Conservation (phyloP, 2,329 filamentous ascomycete genomes). For the Xylaria sp. region DNA sequence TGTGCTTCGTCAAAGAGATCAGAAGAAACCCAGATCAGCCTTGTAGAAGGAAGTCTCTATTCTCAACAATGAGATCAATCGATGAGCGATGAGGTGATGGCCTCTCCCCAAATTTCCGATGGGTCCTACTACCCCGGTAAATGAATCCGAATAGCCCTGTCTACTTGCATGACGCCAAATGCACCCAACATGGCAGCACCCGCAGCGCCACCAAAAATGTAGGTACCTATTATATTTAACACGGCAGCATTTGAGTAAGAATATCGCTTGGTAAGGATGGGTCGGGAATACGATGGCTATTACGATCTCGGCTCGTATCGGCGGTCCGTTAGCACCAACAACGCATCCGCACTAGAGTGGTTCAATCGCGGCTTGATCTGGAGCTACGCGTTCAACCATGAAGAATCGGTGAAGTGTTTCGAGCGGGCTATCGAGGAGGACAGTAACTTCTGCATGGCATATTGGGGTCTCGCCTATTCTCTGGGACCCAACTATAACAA, state of each 20-base stretch:
- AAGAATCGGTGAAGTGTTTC: slow-evolving; percentile 71
- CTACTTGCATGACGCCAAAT: slow-evolving; percentile 14
- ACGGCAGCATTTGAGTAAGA: background rate
- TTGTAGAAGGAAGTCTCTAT: no score
- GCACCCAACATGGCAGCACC: background rate
- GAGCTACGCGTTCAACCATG: slow-evolving; percentile 78
- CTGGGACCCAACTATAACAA: slow-evolving; percentile 80
- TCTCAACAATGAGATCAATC: no score
- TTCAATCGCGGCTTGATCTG: slow-evolving; percentile 75
- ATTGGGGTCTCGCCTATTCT: slow-evolving; percentile 74
- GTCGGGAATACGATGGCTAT: slow-evolving; percentile 46
- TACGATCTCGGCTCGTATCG: slow-evolving; percentile 67
- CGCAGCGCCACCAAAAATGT: background rate
- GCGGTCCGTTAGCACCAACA: slow-evolving; percentile 60
- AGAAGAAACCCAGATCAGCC: no score
- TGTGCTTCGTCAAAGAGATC: no score
- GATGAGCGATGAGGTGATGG: no score
- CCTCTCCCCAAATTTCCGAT: no score
- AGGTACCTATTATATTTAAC: background rate
- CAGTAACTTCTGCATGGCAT: slow-evolving; percentile 62
- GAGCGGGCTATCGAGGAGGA: slow-evolving; percentile 62
- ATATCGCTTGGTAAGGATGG: slow-evolving; percentile 11
- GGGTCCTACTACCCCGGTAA: slow-evolving; percentile 3
- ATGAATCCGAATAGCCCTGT: background rate
- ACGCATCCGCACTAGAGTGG: slow-evolving; percentile 63